Base-by-base conservation (phyloP, 805 yeast genomes). In the Starmera pachycereana region DNA sequence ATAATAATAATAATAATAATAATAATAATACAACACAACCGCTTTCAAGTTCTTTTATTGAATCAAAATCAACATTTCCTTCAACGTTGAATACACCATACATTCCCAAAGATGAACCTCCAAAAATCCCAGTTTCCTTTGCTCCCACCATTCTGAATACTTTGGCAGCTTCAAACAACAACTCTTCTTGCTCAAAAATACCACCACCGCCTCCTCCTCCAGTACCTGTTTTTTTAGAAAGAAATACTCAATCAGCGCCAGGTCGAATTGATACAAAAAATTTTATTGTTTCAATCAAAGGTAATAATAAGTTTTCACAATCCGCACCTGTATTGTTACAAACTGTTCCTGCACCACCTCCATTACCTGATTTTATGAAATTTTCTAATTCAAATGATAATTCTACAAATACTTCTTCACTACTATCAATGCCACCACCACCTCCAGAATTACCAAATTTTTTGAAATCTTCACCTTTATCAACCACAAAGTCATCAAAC, bases 361-460 rank as follows among this genome's bases (percentile, higher is more conserved):
- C 49, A 12, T 42, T 49, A n/a, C 41, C 52, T 4, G 45, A 55
- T 4, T 38, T 52, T 11, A 38, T 53, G 11, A 31, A 43, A 6
- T 7, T 6, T 6, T 22, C 27, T 22, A 5, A 8, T 22, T 42
- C 42, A 8, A 33, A 37, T 4, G 28, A 33, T 16, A 29, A 18
- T 8, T 14, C 30, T 13, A n/a, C 19, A 33, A 29, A 27, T n/a
- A 31, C 56, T 19, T 40, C 54, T 29, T 48, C 52, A 28, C 40
- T 54, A 6, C 51, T 61, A 29, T 54, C 62, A 9, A 61, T 62
- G 2, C 66, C 69, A 6, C 59, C 63, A 9, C 63, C 65, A 12
- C 58, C 61, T 13, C 57, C 61, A 8, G 40, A 40, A 11, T 43
- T 30, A 8, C 7, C 9, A 25, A 18, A 22, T 35, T 40, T 40